Conservation (phyloP, 805 yeast genomes). For the Nakazawaea peltata region DNA sequence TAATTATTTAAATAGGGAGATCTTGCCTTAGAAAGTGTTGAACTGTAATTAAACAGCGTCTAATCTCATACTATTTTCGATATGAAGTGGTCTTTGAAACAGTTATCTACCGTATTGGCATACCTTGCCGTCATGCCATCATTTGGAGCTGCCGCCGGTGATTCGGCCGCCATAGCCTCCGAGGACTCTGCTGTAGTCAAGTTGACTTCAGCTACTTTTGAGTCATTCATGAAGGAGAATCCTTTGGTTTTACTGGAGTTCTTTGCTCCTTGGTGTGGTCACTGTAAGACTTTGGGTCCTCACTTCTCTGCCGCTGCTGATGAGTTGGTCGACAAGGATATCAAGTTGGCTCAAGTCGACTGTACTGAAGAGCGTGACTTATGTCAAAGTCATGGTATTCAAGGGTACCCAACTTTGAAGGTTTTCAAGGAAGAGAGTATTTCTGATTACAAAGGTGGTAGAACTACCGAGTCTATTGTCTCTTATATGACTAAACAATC, state of each 20-base stretch:
- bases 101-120: slow-evolving; percentile 8
- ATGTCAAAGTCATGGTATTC: slow-evolving; percentile 59
- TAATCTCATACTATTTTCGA: too few relatives aligned
- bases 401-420: slow-evolving; percentile 82
- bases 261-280: slow-evolving; percentile 98
- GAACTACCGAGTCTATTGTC: slow-evolving; percentile 73
- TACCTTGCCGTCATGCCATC: slow-evolving; percentile 4
- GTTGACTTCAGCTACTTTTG: slow-evolving; percentile 59
- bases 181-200: slow-evolving; percentile 84
- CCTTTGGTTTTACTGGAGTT: slow-evolving; percentile 81
- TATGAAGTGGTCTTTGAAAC: slow-evolving; percentile 7
- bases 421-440: slow-evolving; percentile 50
- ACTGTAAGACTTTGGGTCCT: slow-evolving; percentile 85
- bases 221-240: slow-evolving; percentile 57
- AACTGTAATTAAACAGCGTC: too few relatives aligned
- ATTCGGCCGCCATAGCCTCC: slow-evolving; percentile 60
- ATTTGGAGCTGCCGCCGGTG: slow-evolving; percentile 32
- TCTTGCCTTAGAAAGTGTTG: too few relatives aligned
- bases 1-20: background rate
- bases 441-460: slow-evolving; percentile 74
- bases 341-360: slow-evolving; percentile 76
- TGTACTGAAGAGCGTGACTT: slow-evolving; percentile 73
- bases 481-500: slow-evolving; percentile 76
- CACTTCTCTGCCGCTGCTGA: slow-evolving; percentile 71
- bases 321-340: slow-evolving; percentile 46